phyloP scores from a whole-genome alignment of 2,329 filamentous ascomycete genomes.

The Pseudonectria buxi region DNA sequence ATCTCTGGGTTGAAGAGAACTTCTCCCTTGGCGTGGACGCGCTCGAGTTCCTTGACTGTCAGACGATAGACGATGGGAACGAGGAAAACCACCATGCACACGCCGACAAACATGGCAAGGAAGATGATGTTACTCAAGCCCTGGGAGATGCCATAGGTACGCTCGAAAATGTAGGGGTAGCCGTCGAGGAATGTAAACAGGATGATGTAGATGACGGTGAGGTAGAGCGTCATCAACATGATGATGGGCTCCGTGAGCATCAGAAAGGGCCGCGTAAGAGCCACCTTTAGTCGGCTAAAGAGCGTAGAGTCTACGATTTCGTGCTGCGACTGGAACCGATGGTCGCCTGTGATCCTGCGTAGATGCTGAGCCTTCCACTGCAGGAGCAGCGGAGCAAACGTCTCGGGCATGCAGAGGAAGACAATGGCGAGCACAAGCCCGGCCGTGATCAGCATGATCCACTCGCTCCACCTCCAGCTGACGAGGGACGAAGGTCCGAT shows the following conservation, averaged over 20 bases:
- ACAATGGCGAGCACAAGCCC: slow-evolving; percentile 49
- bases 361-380: slow-evolving; percentile 53
- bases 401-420: slow-evolving; percentile 57
- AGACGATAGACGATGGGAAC: slow-evolving; percentile 28
- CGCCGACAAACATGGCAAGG: slow-evolving; percentile 37
- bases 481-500: slow-evolving; percentile 50
- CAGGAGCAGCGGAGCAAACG: slow-evolving; percentile 51
- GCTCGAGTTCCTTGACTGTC: slow-evolving; percentile 21
- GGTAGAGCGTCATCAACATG: slow-evolving; percentile 40
- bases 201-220: slow-evolving; percentile 46
- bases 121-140: slow-evolving; percentile 39
- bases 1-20: slow-evolving; percentile 29
- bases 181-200: slow-evolving; percentile 48
- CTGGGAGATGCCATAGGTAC: slow-evolving; percentile 34
- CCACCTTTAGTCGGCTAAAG: slow-evolving; percentile 44
- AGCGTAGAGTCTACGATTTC: slow-evolving; percentile 47
- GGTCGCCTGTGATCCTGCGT: slow-evolving; percentile 54
- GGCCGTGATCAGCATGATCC: slow-evolving; percentile 58
- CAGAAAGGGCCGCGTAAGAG: slow-evolving; percentile 36
- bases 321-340: slow-evolving; percentile 56
- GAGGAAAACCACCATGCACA: slow-evolving; percentile 26
- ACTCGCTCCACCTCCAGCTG: slow-evolving; percentile 59
- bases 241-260: slow-evolving; percentile 34
- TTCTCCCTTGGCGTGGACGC: too few species aligned
- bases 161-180: slow-evolving; percentile 42